These are phyloP conservation scores for Chalciporus piperatoides DNA, from an alignment of 1,284 basidiomycete genomes.

Conservation along the genomic window DNA sequence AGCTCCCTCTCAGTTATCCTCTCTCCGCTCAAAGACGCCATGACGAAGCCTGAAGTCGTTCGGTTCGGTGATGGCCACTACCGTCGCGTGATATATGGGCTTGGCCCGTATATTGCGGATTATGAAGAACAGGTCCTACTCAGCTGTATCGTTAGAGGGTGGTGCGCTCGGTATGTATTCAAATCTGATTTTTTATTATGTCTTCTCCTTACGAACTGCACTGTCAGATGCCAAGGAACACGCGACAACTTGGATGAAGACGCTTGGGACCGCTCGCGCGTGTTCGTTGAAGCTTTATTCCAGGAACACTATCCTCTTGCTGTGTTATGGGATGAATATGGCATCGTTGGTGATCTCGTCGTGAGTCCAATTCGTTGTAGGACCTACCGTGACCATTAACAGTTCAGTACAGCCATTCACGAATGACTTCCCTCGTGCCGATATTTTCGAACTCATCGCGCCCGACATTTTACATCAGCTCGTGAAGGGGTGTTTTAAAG, in stretches of 20 bases:
- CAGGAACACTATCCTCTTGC: too few relatives aligned
- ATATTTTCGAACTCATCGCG: neutral
- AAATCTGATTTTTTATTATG: too few relatives aligned
- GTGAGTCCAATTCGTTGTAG: too few relatives aligned
- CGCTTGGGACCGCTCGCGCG: too few relatives aligned
- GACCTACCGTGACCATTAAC: too few relatives aligned
- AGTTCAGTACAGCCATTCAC: conserved; percentile 7
- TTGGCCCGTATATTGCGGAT: conserved; percentile 2
- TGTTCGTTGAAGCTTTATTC: too few relatives aligned
- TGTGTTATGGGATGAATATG: conserved; percentile 1
- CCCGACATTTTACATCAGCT: neutral
- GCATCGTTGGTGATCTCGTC: neutral
- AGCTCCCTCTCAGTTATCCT: neutral
- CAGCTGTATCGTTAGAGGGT: neutral
- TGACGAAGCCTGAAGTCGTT: neutral
- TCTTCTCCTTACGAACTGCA: too few relatives aligned
- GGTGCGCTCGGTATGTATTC: conserved; percentile 5
- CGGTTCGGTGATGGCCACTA: neutral
- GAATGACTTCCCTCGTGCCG: conserved; percentile 1
- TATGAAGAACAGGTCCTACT: conserved; percentile 7
- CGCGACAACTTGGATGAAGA: too few relatives aligned
- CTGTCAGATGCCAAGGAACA: neutral
- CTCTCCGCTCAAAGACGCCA: neutral
- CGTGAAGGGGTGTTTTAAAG: neutral
- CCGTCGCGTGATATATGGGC: neutral